Base-by-base conservation (phyloP, 2,329 filamentous ascomycete species). In the Diaporthe sp. region DNA sequence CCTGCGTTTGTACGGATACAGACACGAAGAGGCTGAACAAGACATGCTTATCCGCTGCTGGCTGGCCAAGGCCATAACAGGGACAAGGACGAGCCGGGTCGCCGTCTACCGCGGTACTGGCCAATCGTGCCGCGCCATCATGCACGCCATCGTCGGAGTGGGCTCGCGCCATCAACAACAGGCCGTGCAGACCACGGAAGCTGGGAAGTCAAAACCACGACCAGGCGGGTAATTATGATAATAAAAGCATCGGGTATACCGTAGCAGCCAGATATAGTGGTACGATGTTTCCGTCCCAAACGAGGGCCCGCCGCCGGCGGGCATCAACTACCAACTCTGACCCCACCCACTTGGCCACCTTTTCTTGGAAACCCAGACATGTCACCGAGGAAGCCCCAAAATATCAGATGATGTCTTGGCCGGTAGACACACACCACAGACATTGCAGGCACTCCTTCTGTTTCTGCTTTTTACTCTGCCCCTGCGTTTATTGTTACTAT, bases 301-400 rank as follows among this genome's bases (percentile, higher is more conserved):
- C 10, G 19, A 39, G n/a, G n/a, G n/a, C n/a, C 42, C 61, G 42
- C 42, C n/a, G 58, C n/a, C 13, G 27, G 3, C 30, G 30, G 19
- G 4, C 42, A 25, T 17, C 44, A 10, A 2, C 22, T 4, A 5
- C 39, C 2, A 44, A 44, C 17, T n/a, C 42, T 17, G 13, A 42
- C 42, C 17, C 44, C 61, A 47, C 32, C 9, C 44, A n/a, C 27
- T 30, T 27, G 42, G 39, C 42, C 27, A n/a, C 61, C 27, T 22
- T 25, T n/a, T 59, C n/a, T n/a, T 22, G 59, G 59, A 47, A 63
- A 65, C 59, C 44, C 61, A 66, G 44, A 37, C 61, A 32, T 66
- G 42, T 51, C 44, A 51, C 44, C 42, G 63, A 39, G 44, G 13
- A 25, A 10, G 63, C 44, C 30, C 59, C 19, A 39, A 27, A 19